These are phyloP conservation scores for Schwanniomyces polymorphus DNA, from an alignment of 805 yeast species.

Conservation along the genomic window DNA sequence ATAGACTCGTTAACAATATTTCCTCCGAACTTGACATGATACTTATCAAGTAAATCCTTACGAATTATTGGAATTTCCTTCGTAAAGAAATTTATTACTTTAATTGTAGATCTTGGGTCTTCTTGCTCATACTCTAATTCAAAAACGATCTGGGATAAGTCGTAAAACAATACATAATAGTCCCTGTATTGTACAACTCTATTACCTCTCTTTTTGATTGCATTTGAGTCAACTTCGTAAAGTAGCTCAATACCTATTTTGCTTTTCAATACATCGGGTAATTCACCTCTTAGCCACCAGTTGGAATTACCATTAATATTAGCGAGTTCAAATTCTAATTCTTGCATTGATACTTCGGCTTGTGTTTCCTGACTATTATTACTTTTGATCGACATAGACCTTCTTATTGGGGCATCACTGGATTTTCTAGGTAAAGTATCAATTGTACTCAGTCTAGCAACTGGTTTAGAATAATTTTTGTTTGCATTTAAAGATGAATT, in stretches of 20 bases:
- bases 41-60: conserved; percentile 49
- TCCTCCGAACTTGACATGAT: conserved; percentile 52
- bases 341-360: conserved; percentile 24
- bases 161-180: conserved; percentile 70
- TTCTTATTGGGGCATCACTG: conserved; percentile 11
- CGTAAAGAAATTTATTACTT: conserved; percentile 23
- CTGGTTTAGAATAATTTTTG: background rate
- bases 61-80: conserved; percentile 46
- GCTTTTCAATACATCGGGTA: conserved; percentile 53
- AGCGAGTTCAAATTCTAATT: conserved; percentile 29
- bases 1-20: conserved; percentile 40
- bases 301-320: conserved; percentile 25
- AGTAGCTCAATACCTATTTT: conserved; percentile 50
- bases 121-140: conserved; percentile 55
- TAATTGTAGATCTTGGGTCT: conserved; percentile 54
- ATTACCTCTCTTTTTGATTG: conserved; percentile 57
- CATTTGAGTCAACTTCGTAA: conserved; percentile 64
- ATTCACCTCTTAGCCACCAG: conserved; percentile 70
- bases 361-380: conserved; percentile 20
- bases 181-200: conserved; percentile 52
- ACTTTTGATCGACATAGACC: conserved; percentile 13
- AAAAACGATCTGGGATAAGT: conserved; percentile 65
- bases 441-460: background rate
- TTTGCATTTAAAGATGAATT: background rate
- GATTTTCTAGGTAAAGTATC: conserved; percentile 5